Conservation (phyloP, 2,329 filamentous ascomycete genomes). For the Claviceps quebecensis region DNA sequence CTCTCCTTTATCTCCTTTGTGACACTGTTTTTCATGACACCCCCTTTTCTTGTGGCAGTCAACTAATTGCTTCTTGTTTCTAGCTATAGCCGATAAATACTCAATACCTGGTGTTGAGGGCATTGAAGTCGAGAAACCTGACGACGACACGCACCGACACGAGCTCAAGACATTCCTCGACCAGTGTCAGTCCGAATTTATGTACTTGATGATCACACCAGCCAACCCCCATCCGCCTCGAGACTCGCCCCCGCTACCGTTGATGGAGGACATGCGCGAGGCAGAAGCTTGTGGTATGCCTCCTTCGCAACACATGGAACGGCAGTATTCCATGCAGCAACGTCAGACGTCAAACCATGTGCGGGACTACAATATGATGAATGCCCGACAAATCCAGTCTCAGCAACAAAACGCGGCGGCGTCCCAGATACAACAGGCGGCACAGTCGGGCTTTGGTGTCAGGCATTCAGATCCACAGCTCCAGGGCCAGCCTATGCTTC, state of each 20-base stretch:
- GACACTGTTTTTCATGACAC: too few relatives aligned
- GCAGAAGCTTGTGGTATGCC: slow-evolving; percentile 37
- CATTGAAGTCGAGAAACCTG: slow-evolving; percentile 31
- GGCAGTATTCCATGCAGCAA: slow-evolving; percentile 24
- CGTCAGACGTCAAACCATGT: slow-evolving; percentile 40
- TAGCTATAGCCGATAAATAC: slow-evolving; percentile 30
- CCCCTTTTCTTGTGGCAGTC: not conserved
- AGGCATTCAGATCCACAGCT: slow-evolving; percentile 26
- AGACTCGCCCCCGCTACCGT: slow-evolving; percentile 43
- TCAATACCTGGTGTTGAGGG: slow-evolving; percentile 30
- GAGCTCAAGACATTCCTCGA: slow-evolving; percentile 49
- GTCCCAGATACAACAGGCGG: slow-evolving; percentile 31
- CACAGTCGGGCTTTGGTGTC: slow-evolving; percentile 18
- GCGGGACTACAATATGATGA: slow-evolving; percentile 36
- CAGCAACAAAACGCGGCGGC: slow-evolving; percentile 49
- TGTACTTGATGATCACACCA: slow-evolving; percentile 53
- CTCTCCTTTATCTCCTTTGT: too few relatives aligned
- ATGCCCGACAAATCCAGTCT: slow-evolving; percentile 38
- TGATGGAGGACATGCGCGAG: slow-evolving; percentile 46
- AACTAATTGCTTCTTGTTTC: not conserved
- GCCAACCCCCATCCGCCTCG: slow-evolving; percentile 52
- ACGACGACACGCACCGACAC: slow-evolving; percentile 36
- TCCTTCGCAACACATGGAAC: slow-evolving; percentile 24
- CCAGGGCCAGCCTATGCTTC: slow-evolving; percentile 36
- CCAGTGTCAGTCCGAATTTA: slow-evolving; percentile 51